A percentile compares a stretch with the other conserved stretches of the same genome.
Conservation (phyloP, 1,139 yeast species). For the Sugiyamaella paludigena region DNA sequence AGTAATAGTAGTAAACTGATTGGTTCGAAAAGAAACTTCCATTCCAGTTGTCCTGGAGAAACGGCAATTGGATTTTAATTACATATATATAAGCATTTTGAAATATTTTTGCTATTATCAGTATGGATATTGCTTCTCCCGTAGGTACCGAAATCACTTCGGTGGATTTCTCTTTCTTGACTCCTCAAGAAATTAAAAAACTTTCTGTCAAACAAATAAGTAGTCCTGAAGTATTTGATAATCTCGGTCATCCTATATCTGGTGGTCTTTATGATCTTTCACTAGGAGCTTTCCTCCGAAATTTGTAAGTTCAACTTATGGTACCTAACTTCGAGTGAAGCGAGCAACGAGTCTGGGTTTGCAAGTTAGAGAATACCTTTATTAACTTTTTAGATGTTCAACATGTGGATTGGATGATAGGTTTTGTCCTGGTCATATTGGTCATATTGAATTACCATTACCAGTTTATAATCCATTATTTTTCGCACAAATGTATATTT, state of each 20-base stretch:
- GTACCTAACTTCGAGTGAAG: too few species aligned
- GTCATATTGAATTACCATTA: slow-evolving; percentile 93
- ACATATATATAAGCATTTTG: too few species aligned
- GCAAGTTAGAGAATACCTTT: not conserved
- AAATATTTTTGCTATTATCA: too few species aligned
- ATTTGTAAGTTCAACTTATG: slow-evolving; percentile 45
- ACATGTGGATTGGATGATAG: slow-evolving; percentile 96
- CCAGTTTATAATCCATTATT: slow-evolving; percentile 95
- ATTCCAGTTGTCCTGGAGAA: too few species aligned
- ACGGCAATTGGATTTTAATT: too few species aligned
- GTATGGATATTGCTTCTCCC: slow-evolving; percentile 97
- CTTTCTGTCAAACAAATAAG: slow-evolving; percentile 93
- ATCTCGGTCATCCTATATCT: slow-evolving; percentile 89
- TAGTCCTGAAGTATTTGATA: slow-evolving; percentile 92
- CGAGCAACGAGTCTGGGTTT: too few species aligned
- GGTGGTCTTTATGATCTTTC: slow-evolving; percentile 95
- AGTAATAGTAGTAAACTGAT: too few species aligned
- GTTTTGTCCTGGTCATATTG: slow-evolving; percentile 97
- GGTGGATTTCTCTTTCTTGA: slow-evolving; percentile 87
- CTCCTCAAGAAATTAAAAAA: slow-evolving; percentile 77
- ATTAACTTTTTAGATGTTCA: slow-evolving; percentile 59
- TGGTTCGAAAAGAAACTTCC: too few species aligned
- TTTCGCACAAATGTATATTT: slow-evolving; percentile 84
- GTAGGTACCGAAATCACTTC: slow-evolving; percentile 91
- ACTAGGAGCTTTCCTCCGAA: slow-evolving; percentile 86